Base-by-base conservation (phyloP, 2,329 filamentous ascomycete genomes). In the Juglanconis juglandina region DNA sequence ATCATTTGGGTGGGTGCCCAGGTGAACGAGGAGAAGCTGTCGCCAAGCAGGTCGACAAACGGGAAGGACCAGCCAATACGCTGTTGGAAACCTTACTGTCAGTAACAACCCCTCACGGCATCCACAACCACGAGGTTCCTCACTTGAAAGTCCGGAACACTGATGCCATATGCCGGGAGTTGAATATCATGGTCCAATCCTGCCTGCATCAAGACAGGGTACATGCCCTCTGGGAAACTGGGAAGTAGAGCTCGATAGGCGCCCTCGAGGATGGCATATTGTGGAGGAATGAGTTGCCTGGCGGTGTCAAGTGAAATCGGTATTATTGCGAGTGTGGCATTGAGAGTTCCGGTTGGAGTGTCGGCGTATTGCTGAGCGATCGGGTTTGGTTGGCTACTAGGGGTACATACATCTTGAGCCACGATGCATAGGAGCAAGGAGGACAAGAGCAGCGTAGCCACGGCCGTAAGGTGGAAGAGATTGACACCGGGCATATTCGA, bases 11-110 rank as follows among this genome's bases (percentile, higher is more conserved):
- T 74, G 0, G 76, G 76, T 0, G 74, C 75, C 75, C 79, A 84
- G 44, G 78, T 77, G 71, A 84, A 86, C 3, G 76, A 78, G 1
- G 79, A 79, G 62, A 75, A 71, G 39, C 77, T 78, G 68, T 84
- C 80, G 53, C 75, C 73, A 3, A 83, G 71, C 5, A 82, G 66
- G 66, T 84, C 82, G 42, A 85, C 61, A 67, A 85, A 86, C 0
- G 83, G 83, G 60, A 84, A 85, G 64, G 81, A 78, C 62, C 83
- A 77, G 8, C 78, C 76, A 17, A 78, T 71, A 42, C 78, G 79
- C 81, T 84, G 56, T 10, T 3, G 7, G 30, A 34, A 9, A 14
- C 2, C 65, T 24, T 24, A 2, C 24, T 71, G 53, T 62, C 5
- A 60, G 41, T 3, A 14, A 30, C 13, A 7, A 7, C 3, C 13